These are phyloP conservation scores for Mycena galericulata DNA, from an alignment of 768 basidiomycete genomes.

Conservation along the genomic window DNA sequence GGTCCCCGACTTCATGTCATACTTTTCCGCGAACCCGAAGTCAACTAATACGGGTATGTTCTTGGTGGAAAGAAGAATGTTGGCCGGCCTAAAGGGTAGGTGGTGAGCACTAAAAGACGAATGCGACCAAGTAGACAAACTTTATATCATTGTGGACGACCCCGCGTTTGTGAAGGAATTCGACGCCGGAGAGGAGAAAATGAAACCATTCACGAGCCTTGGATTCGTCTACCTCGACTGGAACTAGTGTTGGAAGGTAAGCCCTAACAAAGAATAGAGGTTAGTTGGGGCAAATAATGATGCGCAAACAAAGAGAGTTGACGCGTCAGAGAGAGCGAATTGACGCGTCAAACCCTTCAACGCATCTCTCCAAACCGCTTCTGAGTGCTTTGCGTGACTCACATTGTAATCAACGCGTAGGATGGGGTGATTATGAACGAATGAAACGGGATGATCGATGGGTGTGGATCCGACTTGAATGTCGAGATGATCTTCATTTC, in stretches of 20 bases:
- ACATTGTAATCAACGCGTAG: conserved; percentile 95
- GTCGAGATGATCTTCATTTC: conserved; percentile 96
- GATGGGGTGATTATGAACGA: conserved; percentile 94
- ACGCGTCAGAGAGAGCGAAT: conserved; percentile 16
- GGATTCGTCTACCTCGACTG: conserved; percentile 86
- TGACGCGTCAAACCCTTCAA: conserved; percentile 29
- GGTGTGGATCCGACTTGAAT: conserved; percentile 88
- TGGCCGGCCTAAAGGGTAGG: conserved; percentile 75
- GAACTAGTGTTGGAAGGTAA: conserved; percentile 86
- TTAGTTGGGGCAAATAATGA: conserved; percentile 4
- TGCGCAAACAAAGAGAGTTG: conserved; percentile 6
- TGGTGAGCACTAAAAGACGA: conserved; percentile 16
- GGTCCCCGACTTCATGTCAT: conserved; percentile 69
- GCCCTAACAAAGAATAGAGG: conserved; percentile 66
- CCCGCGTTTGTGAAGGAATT: conserved; percentile 85
- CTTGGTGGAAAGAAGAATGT: conserved; percentile 85
- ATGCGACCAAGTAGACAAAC: conserved; percentile 55
- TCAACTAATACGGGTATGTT: conserved; percentile 92
- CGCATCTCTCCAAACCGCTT: background rate
- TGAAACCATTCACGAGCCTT: conserved; percentile 87
- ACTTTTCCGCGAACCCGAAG: conserved; percentile 95
- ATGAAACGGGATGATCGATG: conserved; percentile 92
- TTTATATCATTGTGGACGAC: conserved; percentile 97
- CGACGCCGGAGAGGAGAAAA: conserved; percentile 83
- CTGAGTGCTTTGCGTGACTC: conserved; percentile 46